These are phyloP conservation scores for Calonectria pteridis DNA, from an alignment of 2,329 filamentous ascomycete genomes.

Conservation along the genomic window DNA sequence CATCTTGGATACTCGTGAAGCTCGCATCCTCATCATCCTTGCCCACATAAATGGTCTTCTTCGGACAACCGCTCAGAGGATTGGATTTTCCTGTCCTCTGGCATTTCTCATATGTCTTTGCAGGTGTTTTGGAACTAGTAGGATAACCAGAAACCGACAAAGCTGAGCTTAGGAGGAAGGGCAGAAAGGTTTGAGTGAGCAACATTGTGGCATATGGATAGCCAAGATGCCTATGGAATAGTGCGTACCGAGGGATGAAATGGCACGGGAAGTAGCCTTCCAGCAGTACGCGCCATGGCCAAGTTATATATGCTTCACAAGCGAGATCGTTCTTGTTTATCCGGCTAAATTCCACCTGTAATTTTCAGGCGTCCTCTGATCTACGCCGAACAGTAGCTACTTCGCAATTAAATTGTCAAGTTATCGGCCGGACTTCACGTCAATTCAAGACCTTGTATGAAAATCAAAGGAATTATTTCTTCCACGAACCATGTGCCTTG, in stretches of 20 bases:
- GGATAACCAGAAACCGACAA: conserved; percentile 10
- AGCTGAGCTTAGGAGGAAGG: not conserved
- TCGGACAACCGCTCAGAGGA: conserved; percentile 51
- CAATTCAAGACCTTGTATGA: not conserved
- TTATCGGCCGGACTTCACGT: not conserved
- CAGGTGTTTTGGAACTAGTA: conserved; percentile 19
- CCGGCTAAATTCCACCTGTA: conserved; percentile 9
- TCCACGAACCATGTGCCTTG: not conserved
- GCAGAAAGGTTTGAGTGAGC: not conserved
- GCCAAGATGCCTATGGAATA: not conserved
- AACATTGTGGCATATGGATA: not conserved
- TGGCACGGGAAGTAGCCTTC: not conserved
- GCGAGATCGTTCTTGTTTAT: not conserved
- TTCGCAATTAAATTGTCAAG: not conserved
- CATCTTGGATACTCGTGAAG: conserved; percentile 55
- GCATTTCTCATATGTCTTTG: conserved; percentile 36
- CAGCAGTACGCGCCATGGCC: no score
- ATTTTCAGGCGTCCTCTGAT: not conserved
- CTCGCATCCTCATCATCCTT: conserved; percentile 48
- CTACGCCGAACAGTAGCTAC: not conserved
- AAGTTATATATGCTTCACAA: not conserved
- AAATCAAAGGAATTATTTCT: not conserved
- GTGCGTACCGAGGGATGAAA: no score
- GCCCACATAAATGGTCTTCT: conserved; percentile 57
- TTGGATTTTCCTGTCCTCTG: conserved; percentile 29